Conservation (phyloP, 1,284 basidiomycete genomes). For the Ceratobasidium sp. region DNA sequence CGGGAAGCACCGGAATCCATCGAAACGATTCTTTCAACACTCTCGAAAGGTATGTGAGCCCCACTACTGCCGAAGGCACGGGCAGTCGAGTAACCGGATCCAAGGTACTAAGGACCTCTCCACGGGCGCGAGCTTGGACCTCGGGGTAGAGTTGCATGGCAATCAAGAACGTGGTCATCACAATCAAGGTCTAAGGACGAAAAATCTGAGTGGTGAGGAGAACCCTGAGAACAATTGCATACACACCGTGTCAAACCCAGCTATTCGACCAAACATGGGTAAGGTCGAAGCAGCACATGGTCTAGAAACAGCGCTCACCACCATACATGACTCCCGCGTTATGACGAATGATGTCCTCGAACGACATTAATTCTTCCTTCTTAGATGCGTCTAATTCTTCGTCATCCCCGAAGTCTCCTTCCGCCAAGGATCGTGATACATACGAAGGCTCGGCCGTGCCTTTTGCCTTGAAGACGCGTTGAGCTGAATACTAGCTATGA, state of each 20-base stretch:
- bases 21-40: conserved; percentile 17
- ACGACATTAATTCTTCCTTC: not conserved
- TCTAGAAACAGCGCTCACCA: not conserved
- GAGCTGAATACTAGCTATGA: too few relatives aligned
- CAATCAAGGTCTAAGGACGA: conserved; percentile 2
- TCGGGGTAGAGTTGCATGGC: conserved; percentile 30
- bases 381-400: not conserved
- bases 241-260: conserved; percentile 28
- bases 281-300: not conserved
- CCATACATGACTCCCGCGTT: conserved; percentile 27
- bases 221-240: not conserved
- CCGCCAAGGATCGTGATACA: conserved; percentile 18
- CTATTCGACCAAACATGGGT: too few relatives aligned
- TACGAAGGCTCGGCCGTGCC: conserved; percentile 24
- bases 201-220: not conserved
- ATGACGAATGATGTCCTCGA: conserved; percentile 2
- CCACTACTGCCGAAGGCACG: conserved; percentile 1
- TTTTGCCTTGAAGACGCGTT: not conserved
- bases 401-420: not conserved
- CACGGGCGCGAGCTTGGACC: conserved; percentile 26
- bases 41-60: conserved; percentile 12
- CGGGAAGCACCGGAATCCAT: conserved; percentile 22
- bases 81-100: conserved; percentile 17
- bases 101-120: conserved; percentile 16
- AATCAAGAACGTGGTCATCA: conserved; percentile 12